These are phyloP conservation scores for Coelastrella sp. DNA, from an alignment of 139 green algal species.

Conservation along the genomic window DNA sequence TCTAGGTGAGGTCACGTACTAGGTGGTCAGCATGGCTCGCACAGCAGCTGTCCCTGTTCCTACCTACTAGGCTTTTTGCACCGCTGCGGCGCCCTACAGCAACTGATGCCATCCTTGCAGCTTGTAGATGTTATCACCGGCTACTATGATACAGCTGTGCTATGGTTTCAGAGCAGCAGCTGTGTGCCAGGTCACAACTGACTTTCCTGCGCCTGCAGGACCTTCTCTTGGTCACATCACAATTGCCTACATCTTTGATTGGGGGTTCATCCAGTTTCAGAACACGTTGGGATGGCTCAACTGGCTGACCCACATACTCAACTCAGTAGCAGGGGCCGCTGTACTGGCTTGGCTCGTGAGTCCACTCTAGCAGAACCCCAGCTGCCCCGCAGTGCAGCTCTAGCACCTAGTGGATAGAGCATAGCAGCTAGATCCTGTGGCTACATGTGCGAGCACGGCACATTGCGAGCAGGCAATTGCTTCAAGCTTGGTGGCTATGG, in stretches of 20 bases:
- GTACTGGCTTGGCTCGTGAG: conserved; percentile 74
- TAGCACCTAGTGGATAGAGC: no score
- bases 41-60: no score
- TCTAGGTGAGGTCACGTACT: conserved; percentile 62
- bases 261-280: conserved; percentile 57
- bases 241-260: conserved; percentile 79
- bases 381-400: not conserved
- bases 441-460: no score
- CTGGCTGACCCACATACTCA: conserved; percentile 66
- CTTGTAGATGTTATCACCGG: no score
- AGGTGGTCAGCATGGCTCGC: not conserved
- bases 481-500: no score
- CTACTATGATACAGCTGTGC: no score
- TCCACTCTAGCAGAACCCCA: not conserved
- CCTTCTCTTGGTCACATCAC: conserved; percentile 65
- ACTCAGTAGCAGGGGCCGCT: conserved; percentile 63
- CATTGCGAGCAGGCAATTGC: no score
- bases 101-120: no score
- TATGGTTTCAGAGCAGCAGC: no score
- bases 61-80: no score
- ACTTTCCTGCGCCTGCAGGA: conserved; percentile 54
- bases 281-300: conserved; percentile 73
- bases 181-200: not conserved
- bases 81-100: no score
- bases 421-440: no score